Evolutionary conservation across 768 basidiomycete genomes (phyloP).

Genomic region (Amanita jacksonii): DNA sequence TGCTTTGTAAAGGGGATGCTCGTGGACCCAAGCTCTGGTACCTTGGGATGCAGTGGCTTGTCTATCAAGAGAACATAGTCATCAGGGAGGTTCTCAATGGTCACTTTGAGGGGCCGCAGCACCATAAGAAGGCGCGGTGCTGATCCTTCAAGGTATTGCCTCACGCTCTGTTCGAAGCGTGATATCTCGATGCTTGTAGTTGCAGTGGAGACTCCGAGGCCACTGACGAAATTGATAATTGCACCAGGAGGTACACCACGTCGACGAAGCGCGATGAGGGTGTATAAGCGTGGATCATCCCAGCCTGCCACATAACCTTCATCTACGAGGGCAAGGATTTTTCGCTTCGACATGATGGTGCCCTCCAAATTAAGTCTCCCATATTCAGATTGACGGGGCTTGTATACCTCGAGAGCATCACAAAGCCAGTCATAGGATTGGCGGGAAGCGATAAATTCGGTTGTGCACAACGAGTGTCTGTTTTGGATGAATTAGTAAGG

Average conservation of each 20-base stretch:
- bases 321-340: constrained; percentile 82
- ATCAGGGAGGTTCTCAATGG: constrained; percentile 83
- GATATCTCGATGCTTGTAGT: constrained; percentile 75
- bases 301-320: constrained; percentile 81
- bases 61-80: constrained; percentile 77
- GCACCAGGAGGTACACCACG: constrained; percentile 97
- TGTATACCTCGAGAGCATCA: constrained; percentile 95
- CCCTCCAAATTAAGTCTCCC: constrained; percentile 90
- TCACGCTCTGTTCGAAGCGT: constrained; percentile 85
- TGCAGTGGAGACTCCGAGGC: constrained; percentile 87
- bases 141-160: constrained; percentile 81
- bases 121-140: constrained; percentile 91
- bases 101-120: constrained; percentile 80
- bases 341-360: constrained; percentile 94
- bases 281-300: constrained; percentile 97
- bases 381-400: constrained; percentile 94
- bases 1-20: constrained; percentile 79
- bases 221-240: constrained; percentile 85
- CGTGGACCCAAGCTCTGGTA: constrained; percentile 76
- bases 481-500: background rate
- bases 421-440: constrained; percentile 99
- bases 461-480: constrained; percentile 95
- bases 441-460: constrained; percentile 90
- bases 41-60: constrained; percentile 92
- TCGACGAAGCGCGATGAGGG: constrained; percentile 89